Percentiles rank a stretch among this genome's conserved stretches.
Evolutionary conservation across 495 filamentous ascomycete species (phyloP).

Genomic region (Daldinia grandis): DNA sequence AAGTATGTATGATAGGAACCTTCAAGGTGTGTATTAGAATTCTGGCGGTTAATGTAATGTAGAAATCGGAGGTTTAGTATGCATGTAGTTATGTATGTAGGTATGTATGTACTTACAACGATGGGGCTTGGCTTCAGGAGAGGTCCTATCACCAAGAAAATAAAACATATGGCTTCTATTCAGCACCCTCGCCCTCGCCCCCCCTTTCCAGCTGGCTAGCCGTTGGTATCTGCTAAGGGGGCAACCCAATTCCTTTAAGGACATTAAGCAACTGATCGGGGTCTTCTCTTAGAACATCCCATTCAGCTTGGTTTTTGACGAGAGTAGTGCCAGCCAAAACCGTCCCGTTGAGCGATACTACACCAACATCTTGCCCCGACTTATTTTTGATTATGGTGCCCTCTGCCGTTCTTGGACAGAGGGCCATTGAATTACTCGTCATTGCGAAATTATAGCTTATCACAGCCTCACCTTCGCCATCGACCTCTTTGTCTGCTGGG

Average conservation of each 20-base stretch:
- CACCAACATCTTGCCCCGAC: constrained; percentile 60
- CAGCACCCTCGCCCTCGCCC: too few relatives aligned
- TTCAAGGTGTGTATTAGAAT: constrained; percentile 28
- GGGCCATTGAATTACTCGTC: constrained; percentile 71
- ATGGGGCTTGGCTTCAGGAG: background rate
- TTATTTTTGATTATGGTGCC: constrained; percentile 46
- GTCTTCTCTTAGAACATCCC: constrained; percentile 66
- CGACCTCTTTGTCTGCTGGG: constrained; percentile 28
- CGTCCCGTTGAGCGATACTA: constrained; percentile 77
- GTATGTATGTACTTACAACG: constrained; percentile 47
- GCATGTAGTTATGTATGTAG: too few relatives aligned
- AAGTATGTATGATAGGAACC: constrained; percentile 32
- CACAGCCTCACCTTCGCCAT: constrained; percentile 55
- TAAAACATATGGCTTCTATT: constrained; percentile 12
- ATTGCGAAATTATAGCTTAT: constrained; percentile 86
- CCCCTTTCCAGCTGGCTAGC: background rate
- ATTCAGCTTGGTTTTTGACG: constrained; percentile 77
- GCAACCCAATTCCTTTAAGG: constrained; percentile 68
- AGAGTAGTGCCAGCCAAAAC: constrained; percentile 82
- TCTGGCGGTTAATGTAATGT: background rate
- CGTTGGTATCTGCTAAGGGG: constrained; percentile 35
- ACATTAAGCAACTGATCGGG: constrained; percentile 61
- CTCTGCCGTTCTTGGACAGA: constrained; percentile 68
- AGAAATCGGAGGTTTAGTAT: constrained; percentile 20
- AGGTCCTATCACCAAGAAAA: constrained; percentile 2